Percentiles rank a stretch among this genome's conserved stretches.
phyloP scores from a whole-genome alignment of 331 rosid genomes.

The Quercus tomentella region DNA sequence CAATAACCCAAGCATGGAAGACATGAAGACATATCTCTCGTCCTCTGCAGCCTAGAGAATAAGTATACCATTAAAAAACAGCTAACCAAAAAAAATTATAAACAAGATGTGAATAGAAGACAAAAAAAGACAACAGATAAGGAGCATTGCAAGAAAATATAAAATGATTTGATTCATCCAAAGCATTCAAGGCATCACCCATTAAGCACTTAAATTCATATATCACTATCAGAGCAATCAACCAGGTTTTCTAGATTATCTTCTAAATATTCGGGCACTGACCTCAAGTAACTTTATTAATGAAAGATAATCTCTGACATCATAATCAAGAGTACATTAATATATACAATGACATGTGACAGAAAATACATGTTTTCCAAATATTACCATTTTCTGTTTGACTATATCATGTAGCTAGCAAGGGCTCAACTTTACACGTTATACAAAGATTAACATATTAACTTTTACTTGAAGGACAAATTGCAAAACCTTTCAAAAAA shows the following conservation, averaged over 20 bases:
- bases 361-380: neutral
- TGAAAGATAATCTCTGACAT: neutral
- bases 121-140: too few relatives aligned
- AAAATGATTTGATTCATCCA: neutral
- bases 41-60: constrained; percentile 69
- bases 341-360: neutral
- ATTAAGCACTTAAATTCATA: neutral
- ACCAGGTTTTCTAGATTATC: neutral
- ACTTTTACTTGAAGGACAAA: neutral
- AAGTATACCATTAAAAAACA: constrained; percentile 15
- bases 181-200: neutral
- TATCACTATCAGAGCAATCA: neutral
- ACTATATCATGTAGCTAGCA: neutral
- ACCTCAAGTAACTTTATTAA: neutral
- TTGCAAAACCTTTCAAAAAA: neutral
- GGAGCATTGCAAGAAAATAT: neutral
- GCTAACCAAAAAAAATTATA: neutral
- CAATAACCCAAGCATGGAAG: constrained; percentile 85
- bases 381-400: neutral
- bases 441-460: neutral
- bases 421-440: neutral
- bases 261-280: neutral
- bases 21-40: constrained; percentile 78
- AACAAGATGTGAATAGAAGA: neutral
- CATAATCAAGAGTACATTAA: neutral